phyloP scores from a whole-genome alignment of 306 rosid species.

The Vicia faba region DNA sequence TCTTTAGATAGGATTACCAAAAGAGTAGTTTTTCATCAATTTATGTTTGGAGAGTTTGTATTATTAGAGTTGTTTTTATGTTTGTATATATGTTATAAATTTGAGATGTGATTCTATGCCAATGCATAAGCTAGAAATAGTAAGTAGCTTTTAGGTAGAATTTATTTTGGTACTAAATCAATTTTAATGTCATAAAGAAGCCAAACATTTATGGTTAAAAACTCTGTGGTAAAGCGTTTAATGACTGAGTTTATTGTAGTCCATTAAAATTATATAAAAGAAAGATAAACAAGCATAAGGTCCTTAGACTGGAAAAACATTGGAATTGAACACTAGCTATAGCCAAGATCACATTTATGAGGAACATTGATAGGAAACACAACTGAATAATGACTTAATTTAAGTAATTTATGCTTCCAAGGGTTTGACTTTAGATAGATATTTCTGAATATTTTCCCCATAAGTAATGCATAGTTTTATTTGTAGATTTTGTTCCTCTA shows the following conservation, averaged over 20 bases:
- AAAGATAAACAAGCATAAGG: neutral
- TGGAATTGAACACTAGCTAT: constrained; percentile 3
- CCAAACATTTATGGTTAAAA: neutral
- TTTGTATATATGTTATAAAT: neutral
- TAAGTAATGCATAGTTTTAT: constrained; percentile 1
- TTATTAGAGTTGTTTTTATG: neutral
- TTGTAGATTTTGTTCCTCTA: neutral
- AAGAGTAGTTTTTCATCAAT: neutral
- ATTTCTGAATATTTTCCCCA: neutral
- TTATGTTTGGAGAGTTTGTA: neutral
- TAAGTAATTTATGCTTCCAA: constrained; percentile 1
- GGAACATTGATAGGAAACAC: neutral
- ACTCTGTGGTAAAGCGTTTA: neutral
- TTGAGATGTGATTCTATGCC: neutral
- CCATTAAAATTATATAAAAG: neutral
- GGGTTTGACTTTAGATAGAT: neutral
- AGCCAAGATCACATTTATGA: neutral
- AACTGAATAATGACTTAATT: neutral
- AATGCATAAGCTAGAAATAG: neutral
- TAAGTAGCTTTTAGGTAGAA: neutral
- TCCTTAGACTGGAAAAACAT: neutral
- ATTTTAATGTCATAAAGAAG: too few relatives aligned
- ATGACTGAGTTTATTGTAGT: constrained; percentile 4
- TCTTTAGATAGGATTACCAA: neutral
- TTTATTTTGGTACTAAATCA: too few relatives aligned